phyloP scores from a whole-genome alignment of 2,329 filamentous ascomycete species.

The Ophiocordyceps camponoti-rufipedis region DNA sequence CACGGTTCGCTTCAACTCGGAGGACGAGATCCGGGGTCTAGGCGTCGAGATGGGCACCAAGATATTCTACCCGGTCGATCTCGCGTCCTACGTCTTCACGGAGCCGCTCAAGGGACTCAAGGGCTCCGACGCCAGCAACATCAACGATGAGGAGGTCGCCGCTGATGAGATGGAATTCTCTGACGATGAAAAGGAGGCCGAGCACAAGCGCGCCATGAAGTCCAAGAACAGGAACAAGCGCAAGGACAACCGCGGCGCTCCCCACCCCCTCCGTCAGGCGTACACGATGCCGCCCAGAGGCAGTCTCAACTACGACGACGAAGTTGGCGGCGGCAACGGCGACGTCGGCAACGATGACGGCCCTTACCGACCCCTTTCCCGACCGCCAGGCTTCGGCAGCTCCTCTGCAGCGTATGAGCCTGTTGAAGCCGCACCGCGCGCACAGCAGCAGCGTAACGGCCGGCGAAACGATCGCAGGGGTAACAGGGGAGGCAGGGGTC shows the following conservation, averaged over 20 bases:
- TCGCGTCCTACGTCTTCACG: conserved; percentile 76
- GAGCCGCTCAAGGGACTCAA: conserved; percentile 62
- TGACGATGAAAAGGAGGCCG: conserved; percentile 85
- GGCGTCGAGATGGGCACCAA: conserved; percentile 51
- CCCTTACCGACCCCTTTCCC: conserved; percentile 51
- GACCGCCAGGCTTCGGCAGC: conserved; percentile 45
- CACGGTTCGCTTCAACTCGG: conserved; percentile 55
- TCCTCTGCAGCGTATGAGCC: conserved; percentile 23
- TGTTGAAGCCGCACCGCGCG: conserved; percentile 14
- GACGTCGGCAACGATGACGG: conserved; percentile 18
- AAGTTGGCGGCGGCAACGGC: conserved; percentile 13
- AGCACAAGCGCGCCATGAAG: conserved; percentile 54
- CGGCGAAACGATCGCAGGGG: conserved; percentile 28
- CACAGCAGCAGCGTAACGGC: conserved; percentile 18
- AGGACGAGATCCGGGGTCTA: conserved; percentile 47
- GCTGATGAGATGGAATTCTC: conserved; percentile 89
- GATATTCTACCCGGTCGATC: conserved; percentile 62
- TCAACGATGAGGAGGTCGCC: conserved; percentile 79
- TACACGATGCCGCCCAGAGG: conserved; percentile 16
- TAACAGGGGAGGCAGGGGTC: conserved; percentile 18
- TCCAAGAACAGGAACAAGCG: conserved; percentile 34
- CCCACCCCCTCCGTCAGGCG: conserved; percentile 20
- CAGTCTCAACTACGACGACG: conserved; percentile 43
- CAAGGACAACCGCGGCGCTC: conserved; percentile 20
- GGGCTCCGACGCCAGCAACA: conserved; percentile 84